These are phyloP conservation scores for Rehmannia glutinosa DNA, from an alignment of 257 asterid genomes.

Conservation along the genomic window DNA sequence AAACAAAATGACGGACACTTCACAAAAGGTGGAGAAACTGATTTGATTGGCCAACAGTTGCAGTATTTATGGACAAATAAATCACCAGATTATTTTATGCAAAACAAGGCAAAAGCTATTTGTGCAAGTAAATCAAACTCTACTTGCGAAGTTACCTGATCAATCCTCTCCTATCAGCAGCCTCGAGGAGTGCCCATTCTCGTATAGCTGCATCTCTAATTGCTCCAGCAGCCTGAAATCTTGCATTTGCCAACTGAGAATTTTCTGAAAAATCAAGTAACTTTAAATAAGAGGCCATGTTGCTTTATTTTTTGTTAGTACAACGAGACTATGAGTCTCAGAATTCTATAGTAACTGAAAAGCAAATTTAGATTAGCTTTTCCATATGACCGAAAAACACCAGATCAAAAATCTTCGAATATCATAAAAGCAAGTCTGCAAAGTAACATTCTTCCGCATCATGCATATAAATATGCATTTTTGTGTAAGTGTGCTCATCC, in stretches of 20 bases:
- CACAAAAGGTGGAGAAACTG: neutral
- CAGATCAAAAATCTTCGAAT: no score
- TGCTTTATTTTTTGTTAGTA: constrained; percentile 8
- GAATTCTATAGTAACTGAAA: neutral
- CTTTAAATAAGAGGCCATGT: constrained; percentile 12
- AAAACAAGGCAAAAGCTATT: neutral
- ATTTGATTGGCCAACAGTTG: neutral
- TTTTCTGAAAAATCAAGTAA: constrained; percentile 57
- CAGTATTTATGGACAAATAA: neutral
- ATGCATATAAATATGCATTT: neutral
- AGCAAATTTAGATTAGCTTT: neutral
- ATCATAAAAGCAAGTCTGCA: neutral
- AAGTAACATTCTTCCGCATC: constrained; percentile 3
- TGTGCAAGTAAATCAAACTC: constrained; percentile 7
- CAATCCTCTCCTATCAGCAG: constrained; percentile 63
- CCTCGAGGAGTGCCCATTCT: constrained; percentile 80
- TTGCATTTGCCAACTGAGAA: constrained; percentile 79
- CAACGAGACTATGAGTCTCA: constrained; percentile 8
- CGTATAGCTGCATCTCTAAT: constrained; percentile 86
- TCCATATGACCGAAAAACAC: neutral
- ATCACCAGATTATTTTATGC: neutral
- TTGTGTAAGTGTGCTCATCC: neutral
- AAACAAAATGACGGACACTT: neutral
- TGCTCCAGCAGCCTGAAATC: constrained; percentile 98
- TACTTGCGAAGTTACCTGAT: constrained; percentile 52